These are phyloP conservation scores for Gracilaria domingensis DNA, from an alignment of 23 red algal genomes.

Conservation along the genomic window DNA sequence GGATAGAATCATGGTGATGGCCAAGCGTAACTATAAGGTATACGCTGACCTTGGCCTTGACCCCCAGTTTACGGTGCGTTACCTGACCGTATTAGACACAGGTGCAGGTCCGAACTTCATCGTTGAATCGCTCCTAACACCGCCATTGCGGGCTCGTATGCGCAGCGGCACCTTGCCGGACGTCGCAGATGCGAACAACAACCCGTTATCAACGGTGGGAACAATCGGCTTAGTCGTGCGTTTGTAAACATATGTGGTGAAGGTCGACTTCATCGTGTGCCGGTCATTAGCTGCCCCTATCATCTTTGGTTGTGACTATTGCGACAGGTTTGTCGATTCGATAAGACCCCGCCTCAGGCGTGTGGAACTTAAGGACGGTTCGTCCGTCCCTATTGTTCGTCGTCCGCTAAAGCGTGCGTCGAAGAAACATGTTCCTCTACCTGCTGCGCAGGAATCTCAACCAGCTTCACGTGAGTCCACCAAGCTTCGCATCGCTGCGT, in stretches of 20 bases:
- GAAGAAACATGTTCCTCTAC: conserved; percentile 13
- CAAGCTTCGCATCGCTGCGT: not conserved
- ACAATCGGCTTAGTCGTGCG: conserved; percentile 21
- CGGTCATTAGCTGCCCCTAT: conserved; percentile 39
- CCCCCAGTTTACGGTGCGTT: conserved; percentile 2
- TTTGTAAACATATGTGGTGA: not conserved
- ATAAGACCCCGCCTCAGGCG: conserved; percentile 20
- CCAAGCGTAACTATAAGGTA: conserved; percentile 45
- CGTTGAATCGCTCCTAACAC: not conserved
- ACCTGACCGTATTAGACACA: conserved; percentile 39
- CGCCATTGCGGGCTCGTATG: not conserved
- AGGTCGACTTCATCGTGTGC: conserved; percentile 39
- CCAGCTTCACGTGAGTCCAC: not conserved
- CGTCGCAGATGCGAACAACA: conserved; percentile 45
- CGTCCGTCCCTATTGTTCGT: conserved; percentile 23
- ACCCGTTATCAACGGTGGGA: conserved; percentile 9
- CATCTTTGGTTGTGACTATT: conserved; percentile 50
- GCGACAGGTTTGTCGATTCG: conserved; percentile 39
- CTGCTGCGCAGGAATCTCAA: conserved; percentile 4
- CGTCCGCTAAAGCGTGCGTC: not conserved
- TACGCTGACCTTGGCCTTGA: conserved; percentile 43
- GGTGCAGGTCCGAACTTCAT: conserved; percentile 37
- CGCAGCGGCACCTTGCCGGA: not conserved
- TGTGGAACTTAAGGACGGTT: conserved; percentile 46
- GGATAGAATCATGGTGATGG: conserved; percentile 29